Conservation (phyloP, 2,329 filamentous ascomycete species). For the Apiospora rasikravindrae region DNA sequence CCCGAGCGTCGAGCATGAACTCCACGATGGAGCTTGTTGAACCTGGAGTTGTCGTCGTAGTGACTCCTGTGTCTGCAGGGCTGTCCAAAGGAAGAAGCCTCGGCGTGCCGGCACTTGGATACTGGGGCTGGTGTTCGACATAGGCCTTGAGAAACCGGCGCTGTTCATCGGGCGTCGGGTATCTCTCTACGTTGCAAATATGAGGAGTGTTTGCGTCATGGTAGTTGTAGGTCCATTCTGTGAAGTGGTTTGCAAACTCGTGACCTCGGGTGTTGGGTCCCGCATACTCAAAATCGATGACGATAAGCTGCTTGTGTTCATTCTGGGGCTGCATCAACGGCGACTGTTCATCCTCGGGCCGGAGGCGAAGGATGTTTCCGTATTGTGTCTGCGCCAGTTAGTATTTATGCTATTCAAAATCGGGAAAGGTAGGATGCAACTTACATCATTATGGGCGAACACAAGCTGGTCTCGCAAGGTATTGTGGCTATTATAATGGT, state of each 20-base stretch:
- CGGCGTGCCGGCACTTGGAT: conserved; percentile 59
- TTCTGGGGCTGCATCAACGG: conserved; percentile 88
- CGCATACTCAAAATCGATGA: conserved; percentile 98
- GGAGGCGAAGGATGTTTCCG: conserved; percentile 86
- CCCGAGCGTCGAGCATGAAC: conserved; percentile 83
- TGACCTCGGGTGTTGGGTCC: conserved; percentile 84
- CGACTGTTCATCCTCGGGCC: conserved; percentile 73
- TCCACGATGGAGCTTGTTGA: conserved; percentile 62
- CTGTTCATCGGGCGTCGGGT: conserved; percentile 83
- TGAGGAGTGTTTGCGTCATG: conserved; percentile 71
- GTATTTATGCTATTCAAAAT: neutral
- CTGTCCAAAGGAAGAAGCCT: conserved; percentile 51
- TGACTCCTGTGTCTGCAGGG: conserved; percentile 44
- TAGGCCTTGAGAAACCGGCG: conserved; percentile 86
- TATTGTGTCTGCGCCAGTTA: conserved; percentile 81
- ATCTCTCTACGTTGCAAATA: conserved; percentile 70
- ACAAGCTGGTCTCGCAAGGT: conserved; percentile 77
- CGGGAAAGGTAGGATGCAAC: conserved; percentile 36
- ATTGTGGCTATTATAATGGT: conserved; percentile 70
- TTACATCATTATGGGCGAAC: conserved; percentile 97
- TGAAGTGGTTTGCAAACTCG: conserved; percentile 98
- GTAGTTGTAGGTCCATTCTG: conserved; percentile 98
- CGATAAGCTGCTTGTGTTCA: conserved; percentile 92
- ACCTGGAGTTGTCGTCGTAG: conserved; percentile 39
- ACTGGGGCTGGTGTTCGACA: conserved; percentile 77